Evolutionary conservation across 106 monocot species (phyloP).

Genomic region (Dactylorhiza incarnata): DNA sequence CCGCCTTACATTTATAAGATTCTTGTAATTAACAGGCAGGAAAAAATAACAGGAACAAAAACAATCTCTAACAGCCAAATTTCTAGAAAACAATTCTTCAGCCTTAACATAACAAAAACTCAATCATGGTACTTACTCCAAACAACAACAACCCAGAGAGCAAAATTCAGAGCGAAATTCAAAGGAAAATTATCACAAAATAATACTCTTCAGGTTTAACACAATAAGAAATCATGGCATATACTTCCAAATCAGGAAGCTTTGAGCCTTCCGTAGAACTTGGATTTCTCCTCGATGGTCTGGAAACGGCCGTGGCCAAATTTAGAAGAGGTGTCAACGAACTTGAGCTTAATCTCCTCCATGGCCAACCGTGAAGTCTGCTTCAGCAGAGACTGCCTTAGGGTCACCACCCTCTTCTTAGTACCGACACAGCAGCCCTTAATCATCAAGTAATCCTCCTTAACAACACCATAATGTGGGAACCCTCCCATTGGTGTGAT

Average conservation of each 20-base stretch:
- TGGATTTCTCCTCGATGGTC: conserved; percentile 56
- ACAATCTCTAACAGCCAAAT: too few species aligned
- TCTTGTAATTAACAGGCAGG: too few species aligned
- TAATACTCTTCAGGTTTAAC: too few species aligned
- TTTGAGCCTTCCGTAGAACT: conserved; percentile 51
- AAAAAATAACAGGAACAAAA: too few species aligned
- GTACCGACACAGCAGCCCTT: conserved; percentile 66
- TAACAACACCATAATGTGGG: conserved; percentile 61
- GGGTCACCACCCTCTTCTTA: conserved; percentile 56
- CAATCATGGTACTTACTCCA: too few species aligned
- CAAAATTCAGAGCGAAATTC: too few species aligned
- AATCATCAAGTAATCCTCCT: conserved; percentile 52
- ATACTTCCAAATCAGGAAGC: not conserved
- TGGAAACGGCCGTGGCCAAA: conserved; percentile 69
- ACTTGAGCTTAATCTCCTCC: conserved; percentile 76
- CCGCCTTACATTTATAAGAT: too few species aligned
- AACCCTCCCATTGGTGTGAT: conserved; percentile 72
- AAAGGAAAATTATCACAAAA: too few species aligned
- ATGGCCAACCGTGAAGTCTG: conserved; percentile 51
- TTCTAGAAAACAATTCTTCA: too few species aligned
- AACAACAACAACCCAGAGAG: too few species aligned
- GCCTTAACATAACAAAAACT: too few species aligned
- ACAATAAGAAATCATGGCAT: too few species aligned
- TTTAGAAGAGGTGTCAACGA: conserved; percentile 65
- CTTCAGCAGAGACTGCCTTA: conserved; percentile 58